phyloP scores from a whole-genome alignment of 2,329 filamentous ascomycete species.

The Penicillium janthinellum region DNA sequence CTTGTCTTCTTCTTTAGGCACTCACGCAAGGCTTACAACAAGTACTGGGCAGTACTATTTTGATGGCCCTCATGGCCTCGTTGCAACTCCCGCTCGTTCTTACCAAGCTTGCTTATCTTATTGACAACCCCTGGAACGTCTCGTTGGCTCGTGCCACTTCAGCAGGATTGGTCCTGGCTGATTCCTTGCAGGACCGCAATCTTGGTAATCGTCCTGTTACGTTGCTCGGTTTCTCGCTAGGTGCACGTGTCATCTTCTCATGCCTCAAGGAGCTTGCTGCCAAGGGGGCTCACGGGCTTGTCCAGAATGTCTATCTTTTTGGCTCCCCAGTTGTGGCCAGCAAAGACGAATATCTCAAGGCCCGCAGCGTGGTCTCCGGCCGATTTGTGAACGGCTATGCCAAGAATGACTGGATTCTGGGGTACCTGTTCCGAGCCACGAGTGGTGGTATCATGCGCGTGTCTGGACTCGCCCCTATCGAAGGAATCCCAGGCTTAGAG shows the following conservation, averaged over 20 bases:
- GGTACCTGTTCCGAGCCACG: constrained; percentile 92
- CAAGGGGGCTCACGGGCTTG: constrained; percentile 78
- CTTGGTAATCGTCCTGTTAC: constrained; percentile 89
- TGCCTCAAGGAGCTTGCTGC: constrained; percentile 84
- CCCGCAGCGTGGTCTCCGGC: constrained; percentile 82
- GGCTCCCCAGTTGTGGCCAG: constrained; percentile 90
- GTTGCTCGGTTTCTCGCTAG: constrained; percentile 90
- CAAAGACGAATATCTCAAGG: constrained; percentile 81
- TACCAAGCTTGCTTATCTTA: constrained; percentile 91
- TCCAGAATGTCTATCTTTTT: constrained; percentile 95
- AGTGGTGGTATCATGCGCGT: constrained; percentile 87
- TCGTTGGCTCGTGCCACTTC: constrained; percentile 86
- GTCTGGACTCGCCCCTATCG: constrained; percentile 77
- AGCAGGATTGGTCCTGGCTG: constrained; percentile 88
- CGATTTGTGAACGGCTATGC: constrained; percentile 94
- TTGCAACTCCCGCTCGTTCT: constrained; percentile 89
- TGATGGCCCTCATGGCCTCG: constrained; percentile 87
- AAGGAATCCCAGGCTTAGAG: constrained; percentile 77
- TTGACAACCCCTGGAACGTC: constrained; percentile 98
- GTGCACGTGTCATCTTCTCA: constrained; percentile 87
- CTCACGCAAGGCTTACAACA: constrained; percentile 96
- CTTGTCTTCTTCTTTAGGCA: constrained; percentile 60
- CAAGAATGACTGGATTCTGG: constrained; percentile 94
- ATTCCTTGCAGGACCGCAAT: constrained; percentile 89
- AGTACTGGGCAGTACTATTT: constrained; percentile 84